Evolutionary conservation across 305 asterid genomes (phyloP).

Genomic region (Solanum chacoense): DNA sequence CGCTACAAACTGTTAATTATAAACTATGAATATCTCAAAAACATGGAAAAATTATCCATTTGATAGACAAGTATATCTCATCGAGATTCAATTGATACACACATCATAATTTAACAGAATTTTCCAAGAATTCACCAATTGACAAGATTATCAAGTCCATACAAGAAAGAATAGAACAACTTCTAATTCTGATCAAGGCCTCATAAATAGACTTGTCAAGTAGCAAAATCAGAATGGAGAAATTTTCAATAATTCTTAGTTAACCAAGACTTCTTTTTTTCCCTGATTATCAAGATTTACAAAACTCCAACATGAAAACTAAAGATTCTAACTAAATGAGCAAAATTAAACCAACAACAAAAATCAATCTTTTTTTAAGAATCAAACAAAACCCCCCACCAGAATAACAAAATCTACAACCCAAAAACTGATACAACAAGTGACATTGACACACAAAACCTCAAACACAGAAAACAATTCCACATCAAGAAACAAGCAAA

Average conservation of each 20-base stretch:
- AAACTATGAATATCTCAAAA: not conserved
- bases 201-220: slow-evolving; percentile 7
- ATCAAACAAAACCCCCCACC: slow-evolving; percentile 5
- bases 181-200: not conserved
- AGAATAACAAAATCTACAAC: slow-evolving; percentile 9
- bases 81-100: not conserved
- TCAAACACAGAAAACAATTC: not conserved
- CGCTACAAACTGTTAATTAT: not conserved
- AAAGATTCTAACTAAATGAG: not conserved
- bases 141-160: not conserved
- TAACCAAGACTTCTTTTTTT: not conserved
- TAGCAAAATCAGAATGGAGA: slow-evolving; percentile 1
- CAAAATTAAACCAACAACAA: not conserved
- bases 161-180: not conserved
- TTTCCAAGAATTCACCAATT: not conserved
- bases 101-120: not conserved
- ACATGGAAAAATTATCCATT: not conserved
- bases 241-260: not conserved
- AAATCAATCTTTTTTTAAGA: slow-evolving; percentile 9
- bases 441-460: not conserved
- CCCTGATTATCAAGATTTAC: not conserved
- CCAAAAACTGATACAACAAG: not conserved
- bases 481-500: not conserved
- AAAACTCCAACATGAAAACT: not conserved
- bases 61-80: not conserved